These are phyloP conservation scores for Dictyostelium intermedium DNA, from an alignment of 78 protist species.

Conservation along the genomic window DNA sequence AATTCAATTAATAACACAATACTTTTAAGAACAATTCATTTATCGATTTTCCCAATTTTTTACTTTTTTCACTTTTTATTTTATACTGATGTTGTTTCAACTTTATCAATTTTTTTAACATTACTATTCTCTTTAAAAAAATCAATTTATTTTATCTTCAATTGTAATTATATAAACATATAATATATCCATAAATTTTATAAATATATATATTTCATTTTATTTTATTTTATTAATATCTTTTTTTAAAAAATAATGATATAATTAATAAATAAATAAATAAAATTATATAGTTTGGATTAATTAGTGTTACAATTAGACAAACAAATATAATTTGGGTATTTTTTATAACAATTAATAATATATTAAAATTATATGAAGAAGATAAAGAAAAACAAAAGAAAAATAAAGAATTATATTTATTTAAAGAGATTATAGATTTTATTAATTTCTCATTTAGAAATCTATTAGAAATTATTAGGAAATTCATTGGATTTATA, in stretches of 20 bases:
- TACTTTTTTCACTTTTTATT: conserved; percentile 45
- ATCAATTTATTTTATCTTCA: conserved; percentile 6
- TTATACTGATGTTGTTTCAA: conserved; percentile 67
- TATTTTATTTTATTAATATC: not conserved
- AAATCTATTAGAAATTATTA: not conserved
- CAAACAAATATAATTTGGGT: conserved; percentile 73
- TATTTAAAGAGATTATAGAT: not conserved
- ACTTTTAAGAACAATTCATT: not conserved
- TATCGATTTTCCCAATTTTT: conserved; percentile 11
- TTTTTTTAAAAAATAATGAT: no score
- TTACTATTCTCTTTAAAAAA: conserved; percentile 16
- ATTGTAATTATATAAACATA: not conserved
- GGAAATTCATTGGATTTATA: conserved; percentile 7
- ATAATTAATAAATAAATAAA: no score
- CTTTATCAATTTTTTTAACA: conserved; percentile 13
- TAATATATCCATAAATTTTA: not conserved
- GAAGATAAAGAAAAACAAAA: not conserved
- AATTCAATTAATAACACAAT: not conserved
- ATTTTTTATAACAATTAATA: conserved; percentile 22
- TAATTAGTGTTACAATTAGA: conserved; percentile 27
- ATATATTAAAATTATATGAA: conserved; percentile 5
- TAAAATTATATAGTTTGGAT: conserved; percentile 35
- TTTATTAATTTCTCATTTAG: conserved; percentile 7
- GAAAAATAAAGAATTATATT: no score
- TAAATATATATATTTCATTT: not conserved